Base-by-base conservation (phyloP, 768 basidiomycete genomes). In the Lactifluus pinguis region DNA sequence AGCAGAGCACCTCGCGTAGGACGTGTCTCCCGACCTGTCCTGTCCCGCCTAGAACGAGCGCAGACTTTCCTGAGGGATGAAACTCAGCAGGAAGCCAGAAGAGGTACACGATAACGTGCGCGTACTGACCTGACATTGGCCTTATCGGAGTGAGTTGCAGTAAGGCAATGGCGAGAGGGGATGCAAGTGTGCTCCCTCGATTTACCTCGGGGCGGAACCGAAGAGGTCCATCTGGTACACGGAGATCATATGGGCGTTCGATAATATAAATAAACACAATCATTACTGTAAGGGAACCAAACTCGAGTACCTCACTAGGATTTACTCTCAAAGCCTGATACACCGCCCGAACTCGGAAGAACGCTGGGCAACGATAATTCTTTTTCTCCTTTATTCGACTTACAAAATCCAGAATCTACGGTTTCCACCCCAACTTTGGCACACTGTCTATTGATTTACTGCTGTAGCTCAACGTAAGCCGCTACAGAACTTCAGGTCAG, bases 1-100 rank as follows among this genome's bases (percentile, higher is more conserved):
- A 82, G 6, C 75, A 70, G 25, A 92, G 80, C 5, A 90, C 78
- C 51, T 85, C 78, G 30, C 73, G 73, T 17, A 92, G 79, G 44
- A 89, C 72, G 39, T 78, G 73, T 44, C 77, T 78, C 36, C 89
- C 89, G 3, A 77, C 77, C 52, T 82, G 83, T 51, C 90, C 89
- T 0, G 89, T 89, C 4, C 82, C 84, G 17, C 90, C 89, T 49
- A 92, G 65, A 21, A 92, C 72, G 58, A 91, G 79, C 29, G 87
- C 87, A 25, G 81, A 72, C 65, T 69, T 56, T 14, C 60, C 62
- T 62, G 25, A 54, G 30, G 44, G n/a, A 7, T 50, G 15, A 6
- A 14, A 30, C 5, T 15, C n/a, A 45, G 19, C 44, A 19, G 7
- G 44, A 19, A 19, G 8, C 15, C n/a, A 19, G 44, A 19, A 3